These are phyloP conservation scores for Pilasporangium apinafurcum DNA, from an alignment of 352 stramenopile species.

Conservation along the genomic window DNA sequence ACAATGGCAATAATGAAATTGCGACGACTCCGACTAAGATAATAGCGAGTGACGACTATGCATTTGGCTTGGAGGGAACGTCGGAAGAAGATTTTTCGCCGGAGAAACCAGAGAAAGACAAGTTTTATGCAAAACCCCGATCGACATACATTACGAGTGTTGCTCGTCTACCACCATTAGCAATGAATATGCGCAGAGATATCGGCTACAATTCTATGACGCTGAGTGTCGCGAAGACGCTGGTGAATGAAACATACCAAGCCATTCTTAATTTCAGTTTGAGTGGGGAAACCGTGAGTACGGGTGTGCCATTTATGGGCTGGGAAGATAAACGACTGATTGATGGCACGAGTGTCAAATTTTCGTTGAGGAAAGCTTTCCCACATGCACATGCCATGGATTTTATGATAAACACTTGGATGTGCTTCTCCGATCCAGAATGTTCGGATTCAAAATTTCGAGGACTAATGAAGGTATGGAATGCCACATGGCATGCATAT, in stretches of 20 bases:
- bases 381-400: conserved; percentile 21
- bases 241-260: conserved; percentile 37
- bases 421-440: conserved; percentile 59
- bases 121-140: conserved; percentile 22
- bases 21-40: conserved; percentile 8
- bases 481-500: not conserved
- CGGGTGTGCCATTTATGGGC: conserved; percentile 43
- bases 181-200: conserved; percentile 1
- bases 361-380: conserved; percentile 62
- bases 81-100: conserved; percentile 35
- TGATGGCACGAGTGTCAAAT: conserved; percentile 47
- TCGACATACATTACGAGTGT: conserved; percentile 18
- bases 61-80: conserved; percentile 11
- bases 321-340: conserved; percentile 63
- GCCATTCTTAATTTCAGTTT: conserved; percentile 48
- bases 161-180: not conserved
- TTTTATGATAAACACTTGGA: conserved; percentile 57
- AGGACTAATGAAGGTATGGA: conserved; percentile 41
- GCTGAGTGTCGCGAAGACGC: conserved; percentile 8
- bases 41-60: too few species aligned
- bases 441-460: conserved; percentile 56
- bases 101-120: conserved; percentile 9
- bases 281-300: conserved; percentile 35
- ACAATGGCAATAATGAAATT: conserved; percentile 10
- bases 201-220: conserved; percentile 9